Evolutionary conservation across 192 early-diverging fungal genomes (phyloP), one percentile per base, ranked within the genome.

Genomic region (Coemansia sp.): DNA sequence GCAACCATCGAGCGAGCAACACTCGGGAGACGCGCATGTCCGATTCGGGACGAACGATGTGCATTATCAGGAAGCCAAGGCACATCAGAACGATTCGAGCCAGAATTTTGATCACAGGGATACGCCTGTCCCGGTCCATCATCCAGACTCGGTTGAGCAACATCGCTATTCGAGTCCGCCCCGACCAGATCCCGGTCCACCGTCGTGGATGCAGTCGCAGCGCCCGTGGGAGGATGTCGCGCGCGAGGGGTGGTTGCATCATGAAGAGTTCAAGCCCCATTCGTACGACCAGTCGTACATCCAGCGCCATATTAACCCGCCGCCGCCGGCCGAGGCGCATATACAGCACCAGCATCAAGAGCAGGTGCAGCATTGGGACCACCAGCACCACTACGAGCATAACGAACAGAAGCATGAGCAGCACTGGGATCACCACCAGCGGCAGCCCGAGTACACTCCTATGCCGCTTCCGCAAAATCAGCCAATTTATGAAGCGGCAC

Each of bases 161-260:
- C 16, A 21, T 19, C 18, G 42, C 19, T 21, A 12, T 8, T 6
- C 16, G 6, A 44, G 19, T 19, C 42, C 42, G 18, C 18, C 16
- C 7, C 42, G 18, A 5, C 42, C 16, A 18, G 42, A 7, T n/a
- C 5, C 42, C 2, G 42, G 5, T 0, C 42, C 19, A 21, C 63
- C 69, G 12, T 46, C 46, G 22, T 79, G 77, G 77, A 79, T 79
- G 67, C 57, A 66, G n/a, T 79, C 77, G 23, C 70, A 73, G 60
- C 65, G 84, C 24, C 80, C 82, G 22, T 85, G 82, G 82, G 84
- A 85, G 53, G 77, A 73, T 48, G 64, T 85, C 12, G 84, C 82
- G 18, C 62, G 82, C 48, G 82, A 85, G 38, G 76, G 81, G 0
- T 80, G 71, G 60, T 58, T 69, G 28, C 79, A 83, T 24, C 70